Evolutionary conservation across 2,329 filamentous ascomycete species (phyloP), one percentile per base, ranked within the genome.

Genomic region (Stachybotrys chartarum): DNA sequence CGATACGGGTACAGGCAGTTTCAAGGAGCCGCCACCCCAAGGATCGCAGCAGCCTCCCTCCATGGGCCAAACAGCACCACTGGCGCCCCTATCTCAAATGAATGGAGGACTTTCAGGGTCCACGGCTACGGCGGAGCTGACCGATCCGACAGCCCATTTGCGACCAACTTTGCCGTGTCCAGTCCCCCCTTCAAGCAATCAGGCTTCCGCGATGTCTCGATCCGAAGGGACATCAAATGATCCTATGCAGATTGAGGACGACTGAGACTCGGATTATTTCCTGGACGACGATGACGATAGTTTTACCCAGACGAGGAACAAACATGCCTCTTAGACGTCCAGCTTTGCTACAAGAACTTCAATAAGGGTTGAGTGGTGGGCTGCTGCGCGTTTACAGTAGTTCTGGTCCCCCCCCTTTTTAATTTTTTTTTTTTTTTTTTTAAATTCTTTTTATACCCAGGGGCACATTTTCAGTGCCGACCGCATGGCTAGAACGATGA

Each of bases 51-150:
- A 42, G 10, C 35, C 35, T 42, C 35, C 14, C 14, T 42, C 35
- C 5, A 14, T 14, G 35, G 5, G 35, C 14, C 35, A 42, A 3
- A 6, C 61, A 32, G 63, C 60, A 30, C 68, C 64, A 57, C 63
- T 59, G 52, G 65, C 69, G 6, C 61, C 66, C 1, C 56, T 72
- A 7, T 60, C 63, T 3, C 65, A 71, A 48, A 69, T 73, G 60
- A 17, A 17, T 14, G 67, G 70, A 12, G 71, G 74, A 0, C 58
- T 75, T 6, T 59, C 61, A 6, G 71, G 65, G 1, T 66, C 72
- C 1, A 60, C 67, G 16, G 72, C 68, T 12, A 72, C 72, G 1
- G 70, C 69, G 6, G 70, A 72, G 52, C 63, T 60, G 14, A 63
- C 64, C 30, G 73, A 75, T 56, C 73, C 73, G 5, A 74, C 70